Conservation (phyloP, 2,329 filamentous ascomycete genomes). For the Cercospora sp. region DNA sequence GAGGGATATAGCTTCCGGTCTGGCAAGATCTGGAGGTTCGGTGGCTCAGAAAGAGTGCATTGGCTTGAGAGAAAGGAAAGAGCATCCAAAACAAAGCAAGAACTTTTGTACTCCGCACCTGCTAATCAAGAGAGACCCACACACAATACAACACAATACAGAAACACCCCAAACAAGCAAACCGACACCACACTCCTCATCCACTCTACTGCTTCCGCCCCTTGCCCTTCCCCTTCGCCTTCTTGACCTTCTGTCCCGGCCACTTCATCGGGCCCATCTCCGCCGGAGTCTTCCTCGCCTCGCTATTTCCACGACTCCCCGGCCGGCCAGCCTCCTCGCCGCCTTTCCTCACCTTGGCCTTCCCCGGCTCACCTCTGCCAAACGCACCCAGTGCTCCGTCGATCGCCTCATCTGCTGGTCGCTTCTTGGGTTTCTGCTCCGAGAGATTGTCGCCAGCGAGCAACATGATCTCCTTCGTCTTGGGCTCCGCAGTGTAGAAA, state of each 20-base stretch:
- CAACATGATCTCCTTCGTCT: slow-evolving; percentile 2
- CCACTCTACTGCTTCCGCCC: neutral
- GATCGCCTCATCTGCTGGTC: neutral
- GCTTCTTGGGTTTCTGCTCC: neutral
- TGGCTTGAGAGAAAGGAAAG: neutral
- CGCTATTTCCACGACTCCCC: neutral
- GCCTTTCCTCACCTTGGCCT: slow-evolving; percentile 6
- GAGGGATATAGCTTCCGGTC: neutral
- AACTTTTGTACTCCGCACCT: neutral
- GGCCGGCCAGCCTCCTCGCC: neutral
- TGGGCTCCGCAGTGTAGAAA: slow-evolving; percentile 1
- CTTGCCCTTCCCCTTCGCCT: neutral
- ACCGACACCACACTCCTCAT: neutral
- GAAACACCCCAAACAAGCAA: neutral
- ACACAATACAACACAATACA: neutral
- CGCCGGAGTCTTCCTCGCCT: neutral
- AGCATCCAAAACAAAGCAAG: neutral
- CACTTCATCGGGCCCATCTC: slow-evolving; percentile 5
- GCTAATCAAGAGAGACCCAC: neutral
- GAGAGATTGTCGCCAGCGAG: neutral
- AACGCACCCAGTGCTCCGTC: slow-evolving; percentile 6
- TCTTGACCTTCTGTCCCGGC: slow-evolving; percentile 9
- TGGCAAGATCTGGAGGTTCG: neutral
- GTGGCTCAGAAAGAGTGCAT: neutral
- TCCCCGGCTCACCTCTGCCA: neutral